A percentile compares a stretch with the other conserved stretches of the same genome.
Evolutionary conservation across 345 rosid genomes (phyloP).

Genomic region (Sonneratia caseolaris): DNA sequence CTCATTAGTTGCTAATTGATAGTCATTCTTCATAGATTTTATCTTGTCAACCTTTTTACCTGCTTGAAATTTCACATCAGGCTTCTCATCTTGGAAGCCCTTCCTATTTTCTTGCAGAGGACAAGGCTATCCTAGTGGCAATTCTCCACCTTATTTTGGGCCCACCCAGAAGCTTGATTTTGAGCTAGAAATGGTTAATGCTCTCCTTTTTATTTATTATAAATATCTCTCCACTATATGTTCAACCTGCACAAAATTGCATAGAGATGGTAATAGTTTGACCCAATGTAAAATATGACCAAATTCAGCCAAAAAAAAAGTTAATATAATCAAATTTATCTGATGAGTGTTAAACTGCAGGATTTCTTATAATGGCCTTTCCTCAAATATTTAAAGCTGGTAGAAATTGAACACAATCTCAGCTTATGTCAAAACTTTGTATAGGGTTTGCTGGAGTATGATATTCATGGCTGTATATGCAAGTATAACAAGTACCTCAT

Average conservation of each 20-base stretch:
- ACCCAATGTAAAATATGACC: too few relatives aligned
- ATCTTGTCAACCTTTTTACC: not conserved
- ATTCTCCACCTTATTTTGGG: constrained; percentile 72
- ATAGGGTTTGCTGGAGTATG: not conserved
- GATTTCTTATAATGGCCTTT: not conserved
- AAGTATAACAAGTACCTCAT: not conserved
- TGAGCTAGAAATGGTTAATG: constrained; percentile 92
- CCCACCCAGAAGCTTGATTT: constrained; percentile 87
- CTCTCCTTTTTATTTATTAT: constrained; percentile 1
- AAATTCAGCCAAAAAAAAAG: not conserved
- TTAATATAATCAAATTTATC: not conserved
- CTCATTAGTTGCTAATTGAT: not conserved
- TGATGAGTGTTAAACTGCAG: not conserved
- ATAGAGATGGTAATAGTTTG: not conserved
- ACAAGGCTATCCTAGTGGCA: constrained; percentile 66
- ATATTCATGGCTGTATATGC: not conserved
- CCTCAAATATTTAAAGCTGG: not conserved
- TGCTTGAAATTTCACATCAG: not conserved
- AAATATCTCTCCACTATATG: not conserved
- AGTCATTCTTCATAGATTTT: not conserved
- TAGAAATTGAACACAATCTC: not conserved
- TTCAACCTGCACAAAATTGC: not conserved
- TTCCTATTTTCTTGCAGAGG: constrained; percentile 43
- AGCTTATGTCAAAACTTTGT: not conserved
- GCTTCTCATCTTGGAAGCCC: not conserved